Percentiles rank a stretch among this genome's conserved stretches.
Evolutionary conservation across 441 rosid genomes (phyloP).

Genomic region (Brassica balearica): DNA sequence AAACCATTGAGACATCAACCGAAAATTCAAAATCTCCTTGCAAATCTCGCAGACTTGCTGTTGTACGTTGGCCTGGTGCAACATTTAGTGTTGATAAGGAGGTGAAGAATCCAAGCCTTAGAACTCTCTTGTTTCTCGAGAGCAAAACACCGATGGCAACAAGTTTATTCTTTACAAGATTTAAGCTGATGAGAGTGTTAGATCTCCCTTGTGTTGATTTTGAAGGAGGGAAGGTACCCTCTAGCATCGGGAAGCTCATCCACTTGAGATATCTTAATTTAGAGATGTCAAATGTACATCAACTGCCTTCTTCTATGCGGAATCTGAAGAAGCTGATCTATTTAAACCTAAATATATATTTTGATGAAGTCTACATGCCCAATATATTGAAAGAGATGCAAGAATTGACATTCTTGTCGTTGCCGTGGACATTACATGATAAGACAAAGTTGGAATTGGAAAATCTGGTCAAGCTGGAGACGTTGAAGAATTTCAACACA

Average conservation of each 20-base stretch:
- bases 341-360: background rate
- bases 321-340: background rate
- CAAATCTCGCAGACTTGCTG: background rate
- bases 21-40: background rate
- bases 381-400: background rate
- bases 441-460: background rate
- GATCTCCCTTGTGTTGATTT: background rate
- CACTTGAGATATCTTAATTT: background rate
- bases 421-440: fast-evolving
- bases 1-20: background rate
- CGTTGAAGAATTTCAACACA: background rate
- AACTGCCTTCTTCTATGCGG: background rate
- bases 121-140: background rate
- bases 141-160: too few species aligned
- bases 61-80: fast-evolving
- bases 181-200: background rate
- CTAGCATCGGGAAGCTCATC: background rate
- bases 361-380: background rate
- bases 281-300: fast-evolving
- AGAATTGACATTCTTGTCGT: background rate
- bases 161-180: too few species aligned
- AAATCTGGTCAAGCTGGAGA: background rate
- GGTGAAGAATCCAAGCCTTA: background rate
- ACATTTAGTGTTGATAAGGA: background rate
- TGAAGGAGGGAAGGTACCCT: background rate